Evolutionary conservation across 2,329 filamentous ascomycete genomes (phyloP).

Genomic region (Escovopsis sp.): DNA sequence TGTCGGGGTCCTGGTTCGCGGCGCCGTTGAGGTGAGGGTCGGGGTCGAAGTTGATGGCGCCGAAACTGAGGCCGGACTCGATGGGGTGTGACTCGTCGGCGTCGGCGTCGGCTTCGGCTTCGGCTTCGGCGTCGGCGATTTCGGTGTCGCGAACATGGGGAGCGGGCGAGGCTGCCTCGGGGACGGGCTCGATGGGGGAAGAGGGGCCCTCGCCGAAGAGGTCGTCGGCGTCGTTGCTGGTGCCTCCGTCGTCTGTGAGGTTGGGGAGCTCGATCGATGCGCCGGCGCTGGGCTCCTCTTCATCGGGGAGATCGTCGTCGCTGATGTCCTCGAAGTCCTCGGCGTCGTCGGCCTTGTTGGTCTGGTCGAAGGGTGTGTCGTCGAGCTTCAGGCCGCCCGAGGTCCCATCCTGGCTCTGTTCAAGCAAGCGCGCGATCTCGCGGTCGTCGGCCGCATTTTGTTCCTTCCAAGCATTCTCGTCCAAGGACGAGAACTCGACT

Average conservation of each 20-base stretch:
- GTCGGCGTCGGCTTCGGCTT: conserved; percentile 17
- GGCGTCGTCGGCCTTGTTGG: conserved; percentile 82
- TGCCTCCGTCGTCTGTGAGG: conserved; percentile 44
- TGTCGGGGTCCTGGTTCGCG: conserved; percentile 44
- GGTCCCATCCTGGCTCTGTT: conserved; percentile 24
- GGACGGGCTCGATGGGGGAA: conserved; percentile 30
- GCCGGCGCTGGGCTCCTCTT: conserved; percentile 42
- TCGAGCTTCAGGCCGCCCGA: conserved; percentile 28
- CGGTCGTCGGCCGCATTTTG: conserved; percentile 36
- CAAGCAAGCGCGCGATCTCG: conserved; percentile 30
- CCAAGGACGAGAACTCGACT: conserved; percentile 19
- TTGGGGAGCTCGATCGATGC: conserved; percentile 34
- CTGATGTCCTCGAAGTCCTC: conserved; percentile 83
- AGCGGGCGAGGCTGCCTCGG: conserved; percentile 27
- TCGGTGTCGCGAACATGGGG: conserved; percentile 28
- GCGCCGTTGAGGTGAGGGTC: conserved; percentile 27
- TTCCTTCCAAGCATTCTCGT: conserved; percentile 22
- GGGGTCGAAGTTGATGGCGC: conserved; percentile 33
- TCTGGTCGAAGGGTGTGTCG: conserved; percentile 38
- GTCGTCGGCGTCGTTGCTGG: conserved; percentile 46
- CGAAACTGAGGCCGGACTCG: conserved; percentile 20
- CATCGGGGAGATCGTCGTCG: conserved; percentile 80
- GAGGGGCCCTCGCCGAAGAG: conserved; percentile 51
- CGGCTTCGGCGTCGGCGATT: conserved; percentile 11
- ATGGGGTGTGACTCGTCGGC: conserved; percentile 19